A percentile compares a stretch with the other conserved stretches of the same genome.
These are phyloP conservation scores for Cladosporium velox DNA, from an alignment of 2,329 filamentous ascomycete genomes.

Conservation along the genomic window DNA sequence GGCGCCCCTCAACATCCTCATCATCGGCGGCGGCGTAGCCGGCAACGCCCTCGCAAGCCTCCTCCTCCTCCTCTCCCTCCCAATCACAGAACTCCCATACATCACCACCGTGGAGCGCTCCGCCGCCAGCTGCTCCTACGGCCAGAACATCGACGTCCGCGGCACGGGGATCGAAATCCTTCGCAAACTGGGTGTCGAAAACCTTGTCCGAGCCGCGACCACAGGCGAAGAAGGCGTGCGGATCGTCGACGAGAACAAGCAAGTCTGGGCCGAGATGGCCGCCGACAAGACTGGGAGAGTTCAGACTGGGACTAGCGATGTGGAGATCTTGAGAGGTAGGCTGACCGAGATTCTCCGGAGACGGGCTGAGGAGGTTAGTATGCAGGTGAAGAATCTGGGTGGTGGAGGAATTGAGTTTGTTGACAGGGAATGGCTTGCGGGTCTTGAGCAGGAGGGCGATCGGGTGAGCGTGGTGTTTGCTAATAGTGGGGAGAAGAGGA, in stretches of 20 bases:
- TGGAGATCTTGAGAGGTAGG: slow-evolving; percentile 36
- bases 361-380: slow-evolving; percentile 27
- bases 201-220: slow-evolving; percentile 26
- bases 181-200: slow-evolving; percentile 34
- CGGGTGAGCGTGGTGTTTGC: slow-evolving; percentile 32
- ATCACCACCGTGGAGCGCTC: slow-evolving; percentile 37
- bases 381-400: slow-evolving; percentile 28
- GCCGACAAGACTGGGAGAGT: slow-evolving; percentile 33
- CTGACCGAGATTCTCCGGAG: slow-evolving; percentile 30
- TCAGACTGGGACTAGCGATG: slow-evolving; percentile 34
- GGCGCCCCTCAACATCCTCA: too few species aligned
- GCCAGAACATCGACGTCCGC: slow-evolving; percentile 40
- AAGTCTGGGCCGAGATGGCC: slow-evolving; percentile 26
- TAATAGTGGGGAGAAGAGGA: slow-evolving; percentile 25
- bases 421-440: slow-evolving; percentile 32
- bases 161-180: slow-evolving; percentile 33
- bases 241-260: slow-evolving; percentile 35
- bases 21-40: slow-evolving; percentile 33
- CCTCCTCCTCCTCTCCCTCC: slow-evolving; percentile 26
- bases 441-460: slow-evolving; percentile 29
- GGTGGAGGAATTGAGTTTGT: slow-evolving; percentile 33
- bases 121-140: slow-evolving; percentile 24
- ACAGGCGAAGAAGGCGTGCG: slow-evolving; percentile 36
- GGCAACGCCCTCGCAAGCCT: slow-evolving; percentile 31
- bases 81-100: slow-evolving; percentile 23